phyloP scores from a whole-genome alignment of 768 basidiomycete species.

The Macrolepiota dolichaula region DNA sequence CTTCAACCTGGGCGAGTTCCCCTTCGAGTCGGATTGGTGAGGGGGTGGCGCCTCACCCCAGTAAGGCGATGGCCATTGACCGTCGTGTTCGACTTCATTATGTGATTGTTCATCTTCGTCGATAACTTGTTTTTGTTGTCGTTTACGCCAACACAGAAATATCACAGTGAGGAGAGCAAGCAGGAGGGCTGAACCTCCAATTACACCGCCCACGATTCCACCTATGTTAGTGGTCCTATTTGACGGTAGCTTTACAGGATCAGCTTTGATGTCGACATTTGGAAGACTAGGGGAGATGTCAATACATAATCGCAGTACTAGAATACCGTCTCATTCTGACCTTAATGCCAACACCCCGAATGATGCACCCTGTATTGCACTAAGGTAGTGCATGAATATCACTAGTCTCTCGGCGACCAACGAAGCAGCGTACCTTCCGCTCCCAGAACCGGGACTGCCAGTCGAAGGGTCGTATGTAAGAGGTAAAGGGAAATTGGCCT shows the following conservation, averaged over 20 bases:
- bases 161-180: background rate
- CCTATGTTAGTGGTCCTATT: background rate
- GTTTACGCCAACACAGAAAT: slow-evolving; percentile 2
- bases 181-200: slow-evolving; percentile 9
- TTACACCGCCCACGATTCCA: slow-evolving; percentile 14
- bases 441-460: slow-evolving; percentile 14
- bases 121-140: background rate
- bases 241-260: background rate
- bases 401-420: background rate
- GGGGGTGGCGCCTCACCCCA: no score
- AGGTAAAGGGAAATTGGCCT: slow-evolving; percentile 19
- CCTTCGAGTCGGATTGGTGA: no score
- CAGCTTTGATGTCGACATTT: slow-evolving; percentile 6
- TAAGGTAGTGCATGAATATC: slow-evolving; percentile 4
- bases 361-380: slow-evolving; percentile 32
- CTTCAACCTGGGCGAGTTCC: no score
- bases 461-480: slow-evolving; percentile 20
- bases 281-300: background rate
- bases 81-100: background rate
- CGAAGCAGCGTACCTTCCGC: slow-evolving; percentile 11
- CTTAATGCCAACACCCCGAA: slow-evolving; percentile 24
- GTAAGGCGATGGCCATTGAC: background rate
- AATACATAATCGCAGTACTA: background rate
- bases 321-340: slow-evolving; percentile 14
- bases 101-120: background rate